These are phyloP conservation scores for Scedosporium apiospermum DNA, from an alignment of 2,329 filamentous ascomycete species.

Conservation along the genomic window DNA sequence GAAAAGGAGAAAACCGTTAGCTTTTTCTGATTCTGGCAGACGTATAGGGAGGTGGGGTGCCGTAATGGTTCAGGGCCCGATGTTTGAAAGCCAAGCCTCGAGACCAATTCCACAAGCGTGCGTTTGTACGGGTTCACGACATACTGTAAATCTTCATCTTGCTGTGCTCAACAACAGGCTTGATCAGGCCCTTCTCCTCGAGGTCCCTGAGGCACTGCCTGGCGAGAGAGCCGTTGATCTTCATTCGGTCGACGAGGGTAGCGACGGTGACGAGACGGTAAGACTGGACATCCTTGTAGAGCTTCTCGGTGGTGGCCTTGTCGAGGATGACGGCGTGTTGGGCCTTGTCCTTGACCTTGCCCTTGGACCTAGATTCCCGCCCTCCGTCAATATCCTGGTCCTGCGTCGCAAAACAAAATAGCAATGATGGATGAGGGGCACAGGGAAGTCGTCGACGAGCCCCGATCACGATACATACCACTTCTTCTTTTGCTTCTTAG, in stretches of 20 bases:
- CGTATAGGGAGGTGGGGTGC: not conserved
- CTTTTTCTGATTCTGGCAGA: not conserved
- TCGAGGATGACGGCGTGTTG: conserved; percentile 98
- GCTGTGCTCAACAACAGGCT: conserved; percentile 92
- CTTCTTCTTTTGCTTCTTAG: conserved; percentile 44
- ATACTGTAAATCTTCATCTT: conserved; percentile 97
- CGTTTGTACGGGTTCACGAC: conserved; percentile 14
- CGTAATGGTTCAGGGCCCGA: not conserved
- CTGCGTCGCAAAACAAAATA: not conserved
- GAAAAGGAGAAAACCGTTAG: conserved; percentile 17
- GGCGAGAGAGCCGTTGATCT: conserved; percentile 98
- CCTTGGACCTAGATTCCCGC: conserved; percentile 23
- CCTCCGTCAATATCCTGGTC: conserved; percentile 7
- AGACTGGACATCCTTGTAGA: conserved; percentile 99
- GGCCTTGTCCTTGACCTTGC: conserved; percentile 99
- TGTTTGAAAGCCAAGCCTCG: no score
- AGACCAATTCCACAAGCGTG: no score
- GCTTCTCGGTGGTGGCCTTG: conserved; percentile 94
- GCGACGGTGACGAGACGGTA: conserved; percentile 99
- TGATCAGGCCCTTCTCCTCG: conserved; percentile 97
- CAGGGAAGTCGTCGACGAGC: not conserved
- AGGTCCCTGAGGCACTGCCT: conserved; percentile 82
- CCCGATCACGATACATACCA: conserved; percentile 19
- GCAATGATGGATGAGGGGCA: not conserved
- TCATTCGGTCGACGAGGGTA: conserved; percentile 97